Conservation (phyloP, 208 protist genomes). For the Wallacemonas sp. region DNA sequence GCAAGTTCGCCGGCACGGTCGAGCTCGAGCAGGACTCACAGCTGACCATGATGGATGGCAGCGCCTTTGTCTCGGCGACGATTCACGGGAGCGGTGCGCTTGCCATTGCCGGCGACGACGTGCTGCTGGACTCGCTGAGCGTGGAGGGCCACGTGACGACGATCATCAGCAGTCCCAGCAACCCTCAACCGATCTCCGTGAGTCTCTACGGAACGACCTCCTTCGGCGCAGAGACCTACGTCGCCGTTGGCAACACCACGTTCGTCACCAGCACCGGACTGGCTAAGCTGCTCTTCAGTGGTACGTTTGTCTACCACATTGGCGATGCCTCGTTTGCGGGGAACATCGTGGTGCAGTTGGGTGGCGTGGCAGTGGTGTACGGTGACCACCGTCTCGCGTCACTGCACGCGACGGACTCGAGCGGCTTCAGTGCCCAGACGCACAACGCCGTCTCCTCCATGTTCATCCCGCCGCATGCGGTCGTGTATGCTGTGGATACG, state of each 20-base stretch:
- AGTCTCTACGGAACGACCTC: constrained; percentile 49
- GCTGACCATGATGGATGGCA: constrained; percentile 45
- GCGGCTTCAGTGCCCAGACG: constrained; percentile 1
- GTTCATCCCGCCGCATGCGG: constrained; percentile 37
- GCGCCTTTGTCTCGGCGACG: constrained; percentile 40
- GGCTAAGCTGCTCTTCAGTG: constrained; percentile 50
- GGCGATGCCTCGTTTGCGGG: constrained; percentile 39
- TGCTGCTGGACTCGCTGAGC: constrained; percentile 59
- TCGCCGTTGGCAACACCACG: constrained; percentile 35
- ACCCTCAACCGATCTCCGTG: constrained; percentile 27
- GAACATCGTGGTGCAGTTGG: constrained; percentile 51
- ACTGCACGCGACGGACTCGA: constrained; percentile 1
- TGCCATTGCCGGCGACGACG: constrained; percentile 37
- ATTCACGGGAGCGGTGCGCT: constrained; percentile 46
- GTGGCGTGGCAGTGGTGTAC: constrained; percentile 40
- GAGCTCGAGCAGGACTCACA: constrained; percentile 41
- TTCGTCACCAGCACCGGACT: constrained; percentile 52
- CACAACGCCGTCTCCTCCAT: constrained; percentile 26
- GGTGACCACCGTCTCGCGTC: constrained; percentile 28
- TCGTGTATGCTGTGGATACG: constrained; percentile 39
- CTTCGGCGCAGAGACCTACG: constrained; percentile 43
- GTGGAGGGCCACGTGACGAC: constrained; percentile 34
- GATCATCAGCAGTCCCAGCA: constrained; percentile 10
- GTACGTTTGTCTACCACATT: constrained; percentile 37
- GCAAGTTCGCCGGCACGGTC: constrained; percentile 36